Evolutionary conservation across 768 basidiomycete genomes (phyloP), one percentile per base, ranked within the genome.

Genomic region (Kwoniella botswanensis): DNA sequence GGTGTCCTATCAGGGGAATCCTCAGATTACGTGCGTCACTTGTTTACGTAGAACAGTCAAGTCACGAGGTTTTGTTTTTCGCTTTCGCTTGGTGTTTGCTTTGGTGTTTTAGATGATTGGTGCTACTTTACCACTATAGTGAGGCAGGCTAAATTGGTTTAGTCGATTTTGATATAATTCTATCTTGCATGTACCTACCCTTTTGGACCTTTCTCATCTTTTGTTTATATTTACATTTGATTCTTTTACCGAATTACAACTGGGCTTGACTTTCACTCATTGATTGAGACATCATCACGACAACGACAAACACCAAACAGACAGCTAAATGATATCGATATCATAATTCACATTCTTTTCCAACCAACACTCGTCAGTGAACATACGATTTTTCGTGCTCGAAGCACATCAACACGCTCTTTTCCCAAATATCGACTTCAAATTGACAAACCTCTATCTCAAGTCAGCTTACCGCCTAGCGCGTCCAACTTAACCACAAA

Each of bases 401-500:
- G 66, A 67, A 29, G 66, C 66, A 67, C 61, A 43, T 15, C 61
- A 17, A 41, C 24, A 56, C 52, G 21, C 64, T 56, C 64, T 65
- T 65, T 52, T 63, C n/a, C 35, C 35, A 50, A 50, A 13, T 50
- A n/a, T 13, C 29, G 42, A 65, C 52, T 9, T 35, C 35, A 35
- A 35, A 35, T 35, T 35, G 53, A 55, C 50, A 55, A 22, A 57
- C 43, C 50, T 29, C 44, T 57, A 44, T 43, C 1, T 65, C 64
- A 55, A 26, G 54, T 65, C 64, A 35, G 55, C 21, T 43, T 50
- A 42, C 26, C 63, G 63, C 63, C 63, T 65, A 65, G 63, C 63
- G 63, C 63, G 63, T 72, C 56, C 63, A 65, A 26, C 58, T 67
- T 10, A 59, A 65, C n/a, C 63, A 61, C 22, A 67, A 71, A 57